A percentile compares a stretch with the other conserved stretches of the same genome.
phyloP scores from a whole-genome alignment of 2,329 filamentous ascomycete genomes.

The Microdochium trichocladiopsis region DNA sequence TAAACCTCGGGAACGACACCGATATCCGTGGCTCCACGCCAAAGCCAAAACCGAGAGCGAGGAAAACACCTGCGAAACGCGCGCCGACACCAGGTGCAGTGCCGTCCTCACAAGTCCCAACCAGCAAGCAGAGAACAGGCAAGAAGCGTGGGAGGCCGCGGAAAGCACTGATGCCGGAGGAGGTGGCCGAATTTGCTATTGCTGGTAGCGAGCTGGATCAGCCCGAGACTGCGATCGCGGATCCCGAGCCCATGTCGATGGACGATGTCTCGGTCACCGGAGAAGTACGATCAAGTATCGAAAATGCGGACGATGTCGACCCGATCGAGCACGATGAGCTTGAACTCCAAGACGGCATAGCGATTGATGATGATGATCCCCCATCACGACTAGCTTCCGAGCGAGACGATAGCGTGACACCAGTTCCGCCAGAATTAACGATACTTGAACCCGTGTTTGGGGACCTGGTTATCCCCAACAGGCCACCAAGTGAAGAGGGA shows the following conservation, averaged over 20 bases:
- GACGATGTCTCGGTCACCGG: not conserved
- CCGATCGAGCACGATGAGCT: not conserved
- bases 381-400: not conserved
- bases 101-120: conserved; percentile 16
- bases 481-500: not conserved
- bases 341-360: not conserved
- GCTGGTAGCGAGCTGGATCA: not conserved
- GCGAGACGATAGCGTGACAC: not conserved
- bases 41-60: conserved; percentile 18
- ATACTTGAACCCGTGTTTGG: not conserved
- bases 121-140: conserved; percentile 11
- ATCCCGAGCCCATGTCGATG: conserved; percentile 2
- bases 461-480: not conserved
- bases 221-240: conserved; percentile 1
- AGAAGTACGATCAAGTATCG: not conserved
- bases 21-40: conserved; percentile 19
- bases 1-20: conserved; percentile 9
- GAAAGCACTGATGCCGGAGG: conserved; percentile 16
- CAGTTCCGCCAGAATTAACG: not conserved
- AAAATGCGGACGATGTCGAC: not conserved
- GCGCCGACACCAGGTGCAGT: conserved; percentile 6
- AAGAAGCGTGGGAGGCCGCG: conserved; percentile 22
- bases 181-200: conserved; percentile 9
- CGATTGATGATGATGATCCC: not conserved
- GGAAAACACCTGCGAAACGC: conserved; percentile 17